These are phyloP conservation scores for Fusarium buharicum DNA, from an alignment of 2,329 filamentous ascomycete genomes.

Conservation along the genomic window DNA sequence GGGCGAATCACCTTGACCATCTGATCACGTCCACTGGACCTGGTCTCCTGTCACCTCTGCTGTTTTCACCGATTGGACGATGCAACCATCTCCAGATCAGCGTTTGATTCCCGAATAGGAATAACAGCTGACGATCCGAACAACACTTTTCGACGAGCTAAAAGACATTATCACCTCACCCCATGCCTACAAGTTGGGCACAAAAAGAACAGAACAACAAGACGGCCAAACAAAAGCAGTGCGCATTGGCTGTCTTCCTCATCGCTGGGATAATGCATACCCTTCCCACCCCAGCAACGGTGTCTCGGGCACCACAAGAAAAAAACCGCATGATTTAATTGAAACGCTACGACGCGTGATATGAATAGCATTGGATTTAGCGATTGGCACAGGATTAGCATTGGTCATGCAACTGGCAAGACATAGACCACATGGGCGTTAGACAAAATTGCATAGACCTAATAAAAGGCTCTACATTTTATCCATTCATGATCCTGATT, in stretches of 20 bases:
- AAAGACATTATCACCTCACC: constrained; percentile 4
- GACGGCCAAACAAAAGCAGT: constrained; percentile 42
- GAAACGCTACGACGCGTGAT: constrained; percentile 23
- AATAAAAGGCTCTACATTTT: constrained; percentile 17
- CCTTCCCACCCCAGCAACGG: constrained; percentile 11
- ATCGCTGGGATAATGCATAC: constrained; percentile 20
- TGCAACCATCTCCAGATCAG: constrained; percentile 26
- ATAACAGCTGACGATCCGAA: constrained; percentile 26
- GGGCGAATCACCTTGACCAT: constrained; percentile 12
- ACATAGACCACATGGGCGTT: constrained; percentile 36
- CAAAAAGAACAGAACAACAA: constrained; percentile 17
- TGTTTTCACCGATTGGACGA: constrained; percentile 22
- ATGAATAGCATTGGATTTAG: constrained; percentile 40
- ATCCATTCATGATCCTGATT: not conserved
- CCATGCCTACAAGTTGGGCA: constrained; percentile 13
- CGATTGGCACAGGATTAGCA: constrained; percentile 32
- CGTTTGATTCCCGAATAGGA: constrained; percentile 24
- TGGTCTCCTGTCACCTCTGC: constrained; percentile 6
- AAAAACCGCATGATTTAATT: constrained; percentile 33
- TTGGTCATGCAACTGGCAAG: constrained; percentile 29
- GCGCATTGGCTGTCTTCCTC: constrained; percentile 36
- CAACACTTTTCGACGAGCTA: constrained; percentile 17
- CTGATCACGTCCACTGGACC: constrained; percentile 11
- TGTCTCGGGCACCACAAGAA: constrained; percentile 32
- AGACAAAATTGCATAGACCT: constrained; percentile 19